A percentile compares a stretch with the other conserved stretches of the same genome.
Evolutionary conservation across 179 eudicot species (phyloP).

Genomic region (Corrigiola litoralis): DNA sequence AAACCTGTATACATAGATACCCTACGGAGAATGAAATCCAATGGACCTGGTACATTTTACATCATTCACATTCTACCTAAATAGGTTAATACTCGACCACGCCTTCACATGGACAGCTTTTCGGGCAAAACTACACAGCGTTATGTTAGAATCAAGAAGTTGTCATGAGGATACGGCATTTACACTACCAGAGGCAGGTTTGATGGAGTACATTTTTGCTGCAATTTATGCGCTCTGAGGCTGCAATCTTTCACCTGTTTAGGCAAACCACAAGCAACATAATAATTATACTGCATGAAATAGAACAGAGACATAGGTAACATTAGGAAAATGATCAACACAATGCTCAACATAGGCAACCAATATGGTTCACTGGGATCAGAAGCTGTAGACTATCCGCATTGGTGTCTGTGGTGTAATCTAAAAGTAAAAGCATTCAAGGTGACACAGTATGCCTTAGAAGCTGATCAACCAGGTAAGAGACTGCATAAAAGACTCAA

Average conservation of each 20-base stretch:
- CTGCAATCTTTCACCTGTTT: constrained; percentile 45
- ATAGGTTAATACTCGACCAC: neutral
- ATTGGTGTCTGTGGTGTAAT: too few species aligned
- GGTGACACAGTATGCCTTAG: too few species aligned
- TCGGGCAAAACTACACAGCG: constrained; percentile 11
- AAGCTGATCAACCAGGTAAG: too few species aligned
- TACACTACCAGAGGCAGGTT: constrained; percentile 22
- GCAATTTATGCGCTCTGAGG: constrained; percentile 33
- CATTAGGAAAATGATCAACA: neutral
- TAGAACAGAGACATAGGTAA: neutral
- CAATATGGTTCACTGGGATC: too few species aligned
- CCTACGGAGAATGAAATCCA: constrained; percentile 13
- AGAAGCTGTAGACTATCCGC: too few species aligned
- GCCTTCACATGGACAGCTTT: neutral
- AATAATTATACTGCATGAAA: neutral
- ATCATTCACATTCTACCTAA: neutral
- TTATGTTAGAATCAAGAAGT: constrained; percentile 25
- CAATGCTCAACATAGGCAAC: neutral
- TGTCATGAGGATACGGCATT: constrained; percentile 5
- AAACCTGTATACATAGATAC: constrained; percentile 20
- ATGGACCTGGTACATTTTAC: constrained; percentile 7
- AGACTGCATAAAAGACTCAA: too few species aligned
- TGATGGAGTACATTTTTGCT: constrained; percentile 29
- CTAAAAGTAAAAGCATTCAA: too few species aligned
- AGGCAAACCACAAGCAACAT: constrained; percentile 7